Evolutionary conservation across 345 rosid species (phyloP).

Genomic region (Cardamine resedifolia): DNA sequence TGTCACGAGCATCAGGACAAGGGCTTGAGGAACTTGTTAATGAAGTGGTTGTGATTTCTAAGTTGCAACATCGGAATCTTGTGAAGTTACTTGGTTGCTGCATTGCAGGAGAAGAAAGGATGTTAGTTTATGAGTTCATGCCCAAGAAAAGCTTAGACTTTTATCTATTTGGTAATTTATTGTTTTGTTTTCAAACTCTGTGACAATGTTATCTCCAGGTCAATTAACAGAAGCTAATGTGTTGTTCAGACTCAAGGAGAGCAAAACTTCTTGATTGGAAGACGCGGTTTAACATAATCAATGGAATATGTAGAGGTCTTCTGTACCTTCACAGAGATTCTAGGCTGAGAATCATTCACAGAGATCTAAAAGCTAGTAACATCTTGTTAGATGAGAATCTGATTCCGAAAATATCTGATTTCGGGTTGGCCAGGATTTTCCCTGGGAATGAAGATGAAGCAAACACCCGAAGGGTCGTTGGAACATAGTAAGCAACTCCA

Average conservation of each 20-base stretch:
- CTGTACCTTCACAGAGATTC: slow-evolving; percentile 56
- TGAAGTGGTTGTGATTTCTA: slow-evolving; percentile 58
- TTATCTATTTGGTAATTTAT: slow-evolving; percentile 37
- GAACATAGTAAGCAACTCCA: slow-evolving; percentile 44
- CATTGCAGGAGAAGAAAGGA: slow-evolving; percentile 52
- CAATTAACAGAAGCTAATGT: slow-evolving; percentile 6
- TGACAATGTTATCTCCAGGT: background rate
- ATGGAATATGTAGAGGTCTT: slow-evolving; percentile 53
- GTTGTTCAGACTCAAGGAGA: slow-evolving; percentile 32
- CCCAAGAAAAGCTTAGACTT: slow-evolving; percentile 47
- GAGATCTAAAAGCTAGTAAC: slow-evolving; percentile 53
- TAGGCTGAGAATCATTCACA: slow-evolving; percentile 48
- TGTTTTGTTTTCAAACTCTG: background rate
- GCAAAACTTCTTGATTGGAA: slow-evolving; percentile 43
- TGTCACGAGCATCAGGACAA: slow-evolving; percentile 56
- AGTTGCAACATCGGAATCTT: slow-evolving; percentile 65
- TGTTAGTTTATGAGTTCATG: slow-evolving; percentile 63
- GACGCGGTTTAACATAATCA: slow-evolving; percentile 43
- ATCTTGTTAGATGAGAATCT: slow-evolving; percentile 51
- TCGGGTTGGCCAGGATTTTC: slow-evolving; percentile 50
- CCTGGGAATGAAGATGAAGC: slow-evolving; percentile 43
- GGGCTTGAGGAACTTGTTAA: slow-evolving; percentile 61
- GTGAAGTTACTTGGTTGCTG: slow-evolving; percentile 64
- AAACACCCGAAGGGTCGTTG: slow-evolving; percentile 48
- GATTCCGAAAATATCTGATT: slow-evolving; percentile 51